Evolutionary conservation across 768 basidiomycete genomes (phyloP), one percentile per base, ranked within the genome.

Genomic region (Tricholoma sp.): DNA sequence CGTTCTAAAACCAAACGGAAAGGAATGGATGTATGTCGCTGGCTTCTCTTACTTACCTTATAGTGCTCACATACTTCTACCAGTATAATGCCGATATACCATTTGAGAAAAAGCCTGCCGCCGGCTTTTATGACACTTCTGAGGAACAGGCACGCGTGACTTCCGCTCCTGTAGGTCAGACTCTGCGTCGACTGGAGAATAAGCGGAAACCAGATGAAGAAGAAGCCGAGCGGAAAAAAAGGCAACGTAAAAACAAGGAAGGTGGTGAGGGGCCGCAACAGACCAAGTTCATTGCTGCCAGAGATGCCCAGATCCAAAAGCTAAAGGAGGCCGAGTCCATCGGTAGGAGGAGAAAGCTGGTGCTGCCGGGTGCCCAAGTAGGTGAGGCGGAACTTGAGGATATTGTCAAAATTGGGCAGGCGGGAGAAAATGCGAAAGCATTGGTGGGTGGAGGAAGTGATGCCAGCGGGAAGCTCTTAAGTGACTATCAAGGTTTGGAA

Each of bases 61-160:
- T 24, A 14, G 46, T 6, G 32, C 57, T 66, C 59, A 55, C 52
- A 29, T 27, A 51, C n/a, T 10, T 16, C 32, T 21, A 47, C 5
- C 62, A 97, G 91, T 99, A 98, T 75, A 99, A 98, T 66, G 85
- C 94, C 52, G 97, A 99, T 68, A 97, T 98, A 63, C 97, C 97
- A 0, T 98, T 98, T 69, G 97, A 99, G 76, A 98, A 98, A 77
- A 91, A 91, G 67, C 81, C 97, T 0, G 94, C 93, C 0, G 74
- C 95, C 9, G 97, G 97, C 0, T 99, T 99, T 74, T 99, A 98
- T 71, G 97, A 99, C 69, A 94, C 92, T 2, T 82, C 88, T 0
- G 97, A 96, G 63, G 97, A 99, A 68, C 88, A 94, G 66, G 88
- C 93, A 4, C 88, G 91, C 50, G 77, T 86, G 37, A 84, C 89